phyloP scores from a whole-genome alignment of 805 yeast genomes.

The Saturnispora halmiae region DNA sequence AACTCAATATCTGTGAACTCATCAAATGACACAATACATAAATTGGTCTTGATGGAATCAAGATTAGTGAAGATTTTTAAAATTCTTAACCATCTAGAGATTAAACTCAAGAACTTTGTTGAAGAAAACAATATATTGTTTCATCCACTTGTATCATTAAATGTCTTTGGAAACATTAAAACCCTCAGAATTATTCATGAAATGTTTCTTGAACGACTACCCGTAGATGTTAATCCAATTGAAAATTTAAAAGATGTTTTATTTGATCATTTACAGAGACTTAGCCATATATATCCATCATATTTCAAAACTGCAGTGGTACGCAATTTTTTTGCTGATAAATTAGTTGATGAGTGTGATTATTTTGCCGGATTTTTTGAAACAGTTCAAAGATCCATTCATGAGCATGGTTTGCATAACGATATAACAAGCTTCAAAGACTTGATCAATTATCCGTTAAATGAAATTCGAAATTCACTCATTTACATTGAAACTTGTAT shows the following conservation, averaged over 20 bases:
- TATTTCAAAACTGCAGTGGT: slow-evolving; percentile 12
- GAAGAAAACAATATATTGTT: slow-evolving; percentile 13
- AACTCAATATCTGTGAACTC: too few relatives aligned
- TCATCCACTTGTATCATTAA: slow-evolving; percentile 17
- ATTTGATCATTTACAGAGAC: slow-evolving; percentile 18
- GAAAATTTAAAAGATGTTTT: slow-evolving; percentile 14
- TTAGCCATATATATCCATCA: slow-evolving; percentile 23
- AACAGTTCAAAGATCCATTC: slow-evolving; percentile 3
- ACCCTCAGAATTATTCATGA: slow-evolving; percentile 13
- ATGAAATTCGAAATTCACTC: slow-evolving; percentile 9
- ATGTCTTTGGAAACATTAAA: slow-evolving; percentile 19
- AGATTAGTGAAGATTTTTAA: slow-evolving; percentile 8
- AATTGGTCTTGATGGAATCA: slow-evolving; percentile 8
- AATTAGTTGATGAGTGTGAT: neutral
- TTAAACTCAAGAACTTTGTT: slow-evolving; percentile 6
- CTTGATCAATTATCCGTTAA: slow-evolving; percentile 6
- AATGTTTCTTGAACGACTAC: slow-evolving; percentile 11
- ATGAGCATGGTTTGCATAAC: slow-evolving; percentile 2
- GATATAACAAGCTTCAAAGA: slow-evolving; percentile 1
- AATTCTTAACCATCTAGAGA: slow-evolving; percentile 7
- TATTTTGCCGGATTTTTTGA: slow-evolving; percentile 3
- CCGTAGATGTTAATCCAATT: slow-evolving; percentile 4
- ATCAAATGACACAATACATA: too few relatives aligned
- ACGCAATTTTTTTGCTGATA: slow-evolving; percentile 7
- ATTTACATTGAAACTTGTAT: slow-evolving; percentile 7